A percentile compares a stretch with the other conserved stretches of the same genome.
These are phyloP conservation scores for Beta vulgaris DNA, from an alignment of 148 eudicot species.

Conservation along the genomic window DNA sequence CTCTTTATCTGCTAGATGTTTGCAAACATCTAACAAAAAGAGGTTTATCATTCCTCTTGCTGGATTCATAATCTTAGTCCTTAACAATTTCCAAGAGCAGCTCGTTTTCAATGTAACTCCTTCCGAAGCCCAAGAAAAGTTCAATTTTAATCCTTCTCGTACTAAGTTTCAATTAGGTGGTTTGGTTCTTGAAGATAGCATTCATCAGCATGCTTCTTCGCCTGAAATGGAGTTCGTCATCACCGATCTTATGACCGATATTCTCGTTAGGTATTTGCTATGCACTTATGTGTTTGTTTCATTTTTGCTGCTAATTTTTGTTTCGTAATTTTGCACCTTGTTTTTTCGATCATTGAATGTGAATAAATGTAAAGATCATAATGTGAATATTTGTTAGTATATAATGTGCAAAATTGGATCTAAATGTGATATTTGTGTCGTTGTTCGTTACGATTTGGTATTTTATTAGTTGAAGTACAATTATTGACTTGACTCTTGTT, in stretches of 20 bases:
- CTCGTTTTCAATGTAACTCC: conserved; percentile 83
- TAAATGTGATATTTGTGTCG: too few species aligned
- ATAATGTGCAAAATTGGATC: background rate
- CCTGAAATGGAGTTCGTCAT: conserved; percentile 80
- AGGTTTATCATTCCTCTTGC: too few species aligned
- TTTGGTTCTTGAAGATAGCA: conserved; percentile 75
- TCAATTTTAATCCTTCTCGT: conserved; percentile 41
- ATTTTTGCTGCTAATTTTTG: too few species aligned
- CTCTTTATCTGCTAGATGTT: too few species aligned
- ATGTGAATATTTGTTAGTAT: background rate
- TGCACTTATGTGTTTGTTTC: background rate
- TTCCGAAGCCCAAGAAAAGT: conserved; percentile 58
- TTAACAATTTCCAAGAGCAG: conserved; percentile 83
- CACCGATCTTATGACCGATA: conserved; percentile 76
- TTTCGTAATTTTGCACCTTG: background rate
- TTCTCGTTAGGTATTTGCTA: conserved; percentile 51
- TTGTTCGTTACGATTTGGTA: too few species aligned
- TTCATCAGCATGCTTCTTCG: conserved; percentile 49
- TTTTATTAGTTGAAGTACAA: too few species aligned
- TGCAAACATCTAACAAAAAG: too few species aligned
- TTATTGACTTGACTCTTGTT: too few species aligned
- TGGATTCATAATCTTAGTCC: conserved; percentile 63
- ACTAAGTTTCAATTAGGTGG: conserved; percentile 78
- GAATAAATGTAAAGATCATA: background rate
- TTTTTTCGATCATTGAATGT: background rate